Evolutionary conservation across 306 rosid genomes (phyloP).

Genomic region (Trifolium fragiferum): DNA sequence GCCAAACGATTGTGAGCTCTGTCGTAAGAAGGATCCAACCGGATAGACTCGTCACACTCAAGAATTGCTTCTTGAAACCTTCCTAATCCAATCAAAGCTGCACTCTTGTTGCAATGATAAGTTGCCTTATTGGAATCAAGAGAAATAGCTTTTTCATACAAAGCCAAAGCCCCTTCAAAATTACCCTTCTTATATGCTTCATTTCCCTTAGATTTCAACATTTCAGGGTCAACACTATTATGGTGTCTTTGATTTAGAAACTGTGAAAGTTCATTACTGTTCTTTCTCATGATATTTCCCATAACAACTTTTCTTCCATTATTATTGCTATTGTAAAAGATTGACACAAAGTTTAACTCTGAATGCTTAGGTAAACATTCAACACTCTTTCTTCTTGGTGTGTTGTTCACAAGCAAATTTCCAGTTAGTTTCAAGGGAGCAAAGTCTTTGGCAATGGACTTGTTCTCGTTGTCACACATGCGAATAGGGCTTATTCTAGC

Average conservation of each 20-base stretch:
- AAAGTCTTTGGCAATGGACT: slow-evolving; percentile 34
- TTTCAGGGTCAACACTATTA: slow-evolving; percentile 65
- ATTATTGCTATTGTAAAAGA: slow-evolving; percentile 19
- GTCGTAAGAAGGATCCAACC: slow-evolving; percentile 71
- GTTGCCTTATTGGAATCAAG: slow-evolving; percentile 72
- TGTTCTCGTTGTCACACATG: slow-evolving; percentile 38
- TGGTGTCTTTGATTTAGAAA: slow-evolving; percentile 38
- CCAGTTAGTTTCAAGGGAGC: slow-evolving; percentile 61
- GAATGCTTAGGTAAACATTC: slow-evolving; percentile 36
- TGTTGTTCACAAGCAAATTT: slow-evolving; percentile 49
- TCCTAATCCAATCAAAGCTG: slow-evolving; percentile 79
- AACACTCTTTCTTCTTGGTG: slow-evolving; percentile 48
- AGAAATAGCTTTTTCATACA: slow-evolving; percentile 74
- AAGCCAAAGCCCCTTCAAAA: slow-evolving; percentile 71
- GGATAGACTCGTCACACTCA: slow-evolving; percentile 72
- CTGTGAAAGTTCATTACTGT: slow-evolving; percentile 48
- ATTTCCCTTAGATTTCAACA: slow-evolving; percentile 77
- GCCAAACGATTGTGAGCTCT: slow-evolving; percentile 90
- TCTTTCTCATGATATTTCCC: slow-evolving; percentile 80
- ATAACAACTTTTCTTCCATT: slow-evolving; percentile 54
- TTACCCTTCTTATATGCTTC: slow-evolving; percentile 68
- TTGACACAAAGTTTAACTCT: slow-evolving; percentile 36
- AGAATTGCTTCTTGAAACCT: slow-evolving; percentile 68
- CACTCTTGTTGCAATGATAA: slow-evolving; percentile 80
- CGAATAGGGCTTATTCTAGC: slow-evolving; percentile 46